A percentile compares a stretch with the other conserved stretches of the same genome.
These are phyloP conservation scores for Populus hybrid DNA, from an alignment of 441 rosid species.

Conservation along the genomic window DNA sequence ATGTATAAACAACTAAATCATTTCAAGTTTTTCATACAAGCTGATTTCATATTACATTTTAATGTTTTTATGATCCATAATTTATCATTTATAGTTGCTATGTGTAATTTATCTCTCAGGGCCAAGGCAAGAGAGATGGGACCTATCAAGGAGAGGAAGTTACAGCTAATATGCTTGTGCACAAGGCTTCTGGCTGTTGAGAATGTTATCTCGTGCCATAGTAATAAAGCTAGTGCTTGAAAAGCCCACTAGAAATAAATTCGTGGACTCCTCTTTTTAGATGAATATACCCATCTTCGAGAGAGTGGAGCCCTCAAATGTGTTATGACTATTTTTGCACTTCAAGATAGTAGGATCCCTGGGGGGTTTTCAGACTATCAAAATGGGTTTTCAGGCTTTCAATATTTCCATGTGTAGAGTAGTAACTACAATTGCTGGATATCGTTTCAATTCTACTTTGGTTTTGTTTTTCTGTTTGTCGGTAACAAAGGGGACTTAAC, in stretches of 20 bases:
- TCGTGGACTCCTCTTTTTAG: not conserved
- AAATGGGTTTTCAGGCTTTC: no score
- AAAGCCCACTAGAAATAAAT: not conserved
- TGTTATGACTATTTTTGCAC: not conserved
- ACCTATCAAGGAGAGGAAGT: constrained; percentile 56
- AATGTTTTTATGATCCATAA: no score
- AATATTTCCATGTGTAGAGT: not conserved
- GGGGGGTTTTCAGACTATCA: no score
- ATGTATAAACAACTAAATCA: no score
- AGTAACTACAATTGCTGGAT: not conserved
- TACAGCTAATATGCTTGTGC: constrained; percentile 23
- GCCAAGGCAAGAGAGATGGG: constrained; percentile 80
- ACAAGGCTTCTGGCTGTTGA: not conserved
- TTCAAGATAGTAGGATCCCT: not conserved
- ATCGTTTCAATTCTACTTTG: no score
- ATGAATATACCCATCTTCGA: not conserved
- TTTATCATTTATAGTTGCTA: no score
- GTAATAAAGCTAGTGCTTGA: not conserved
- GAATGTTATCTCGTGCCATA: not conserved
- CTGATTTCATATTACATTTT: no score
- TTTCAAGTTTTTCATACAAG: no score
- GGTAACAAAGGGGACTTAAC: no score
- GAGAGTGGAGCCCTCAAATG: not conserved
- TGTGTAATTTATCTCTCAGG: constrained; percentile 26
- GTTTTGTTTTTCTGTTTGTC: no score